A percentile compares a stretch with the other conserved stretches of the same genome.
These are phyloP conservation scores for Irpex lacteus DNA, from an alignment of 1,284 basidiomycete genomes.

Conservation along the genomic window DNA sequence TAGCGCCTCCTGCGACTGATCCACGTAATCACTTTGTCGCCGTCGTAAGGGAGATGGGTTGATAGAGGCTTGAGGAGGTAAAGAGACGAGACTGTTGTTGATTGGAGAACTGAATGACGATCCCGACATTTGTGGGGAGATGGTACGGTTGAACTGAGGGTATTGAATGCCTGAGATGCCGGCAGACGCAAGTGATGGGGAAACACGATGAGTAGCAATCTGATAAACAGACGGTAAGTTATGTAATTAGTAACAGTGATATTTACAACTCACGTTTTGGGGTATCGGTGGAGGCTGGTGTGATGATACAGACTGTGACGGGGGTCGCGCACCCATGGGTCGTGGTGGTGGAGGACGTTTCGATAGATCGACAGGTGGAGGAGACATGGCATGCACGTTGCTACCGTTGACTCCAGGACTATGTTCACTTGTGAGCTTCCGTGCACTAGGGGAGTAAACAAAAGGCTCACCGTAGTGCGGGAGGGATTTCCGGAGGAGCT, in stretches of 20 bases:
- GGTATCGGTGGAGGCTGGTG: constrained; percentile 36
- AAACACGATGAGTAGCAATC: constrained; percentile 29
- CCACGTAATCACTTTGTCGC: constrained; percentile 75
- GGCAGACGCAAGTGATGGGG: constrained; percentile 26
- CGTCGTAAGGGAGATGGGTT: constrained; percentile 69
- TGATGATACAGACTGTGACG: constrained; percentile 38
- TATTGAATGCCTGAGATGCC: constrained; percentile 42
- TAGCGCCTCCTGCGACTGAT: constrained; percentile 72
- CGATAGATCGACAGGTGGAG: constrained; percentile 26
- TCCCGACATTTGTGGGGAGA: constrained; percentile 33
- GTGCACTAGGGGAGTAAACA: background rate
- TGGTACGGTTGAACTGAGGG: constrained; percentile 36
- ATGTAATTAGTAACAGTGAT: background rate
- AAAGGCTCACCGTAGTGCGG: constrained; percentile 4
- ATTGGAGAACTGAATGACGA: constrained; percentile 35
- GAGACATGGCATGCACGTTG: constrained; percentile 11
- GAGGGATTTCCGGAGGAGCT: constrained; percentile 2
- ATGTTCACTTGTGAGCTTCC: background rate
- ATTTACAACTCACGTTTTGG: constrained; percentile 38
- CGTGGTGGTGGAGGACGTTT: constrained; percentile 32
- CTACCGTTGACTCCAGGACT: constrained; percentile 1
- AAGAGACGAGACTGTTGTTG: constrained; percentile 42
- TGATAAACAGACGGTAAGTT: constrained; percentile 12
- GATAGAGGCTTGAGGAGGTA: constrained; percentile 79
- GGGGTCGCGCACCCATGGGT: constrained; percentile 34